Evolutionary conservation across 257 asterid species (phyloP).

Genomic region (Leptodermis oblonga): DNA sequence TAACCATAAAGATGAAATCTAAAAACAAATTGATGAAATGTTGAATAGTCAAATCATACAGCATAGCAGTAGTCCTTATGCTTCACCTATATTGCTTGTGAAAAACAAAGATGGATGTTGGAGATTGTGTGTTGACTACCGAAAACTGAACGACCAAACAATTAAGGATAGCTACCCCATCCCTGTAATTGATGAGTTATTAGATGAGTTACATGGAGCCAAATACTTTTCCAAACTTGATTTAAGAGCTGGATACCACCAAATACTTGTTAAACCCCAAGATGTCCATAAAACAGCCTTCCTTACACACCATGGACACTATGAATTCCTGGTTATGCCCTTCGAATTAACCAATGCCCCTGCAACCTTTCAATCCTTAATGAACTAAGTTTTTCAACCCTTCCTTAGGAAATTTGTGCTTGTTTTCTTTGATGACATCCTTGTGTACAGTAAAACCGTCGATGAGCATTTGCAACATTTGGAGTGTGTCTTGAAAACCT

Average conservation of each 20-base stretch:
- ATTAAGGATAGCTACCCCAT: no score
- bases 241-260: neutral
- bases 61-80: no score
- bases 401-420: neutral
- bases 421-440: neutral
- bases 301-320: neutral
- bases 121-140: no score
- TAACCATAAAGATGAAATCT: no score
- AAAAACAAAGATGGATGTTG: no score
- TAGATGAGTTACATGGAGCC: no score
- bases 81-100: no score
- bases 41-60: no score
- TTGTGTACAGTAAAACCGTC: neutral
- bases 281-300: neutral
- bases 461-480: neutral
- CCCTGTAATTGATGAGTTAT: no score
- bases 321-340: neutral
- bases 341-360: neutral
- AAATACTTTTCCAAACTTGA: neutral
- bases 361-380: neutral
- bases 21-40: no score
- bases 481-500: neutral
- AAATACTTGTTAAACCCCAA: neutral
- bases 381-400: neutral
- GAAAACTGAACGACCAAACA: no score